These are phyloP conservation scores for Penicillium simplicissimum DNA, from an alignment of 495 filamentous ascomycete genomes.

Conservation along the genomic window DNA sequence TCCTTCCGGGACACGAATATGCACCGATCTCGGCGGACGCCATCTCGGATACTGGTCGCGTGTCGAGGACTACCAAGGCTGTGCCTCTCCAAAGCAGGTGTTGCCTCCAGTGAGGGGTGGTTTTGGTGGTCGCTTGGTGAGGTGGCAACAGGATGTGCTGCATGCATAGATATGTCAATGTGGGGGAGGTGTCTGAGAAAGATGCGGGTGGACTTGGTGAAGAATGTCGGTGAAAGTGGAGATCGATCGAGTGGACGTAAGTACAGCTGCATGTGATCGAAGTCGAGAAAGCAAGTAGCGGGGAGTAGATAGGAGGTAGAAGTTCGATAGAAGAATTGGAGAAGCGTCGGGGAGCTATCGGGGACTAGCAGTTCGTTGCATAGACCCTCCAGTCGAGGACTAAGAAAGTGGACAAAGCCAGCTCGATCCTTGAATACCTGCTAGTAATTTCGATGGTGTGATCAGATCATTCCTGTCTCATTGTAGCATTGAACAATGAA, in stretches of 20 bases:
- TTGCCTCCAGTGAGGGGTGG: constrained; percentile 12
- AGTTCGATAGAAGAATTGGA: background rate
- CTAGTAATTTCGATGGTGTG: too few relatives aligned
- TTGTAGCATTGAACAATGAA: too few relatives aligned
- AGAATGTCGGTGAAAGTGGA: background rate
- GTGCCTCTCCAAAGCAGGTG: constrained; percentile 25
- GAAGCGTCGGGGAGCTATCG: background rate
- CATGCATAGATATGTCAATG: constrained; percentile 1
- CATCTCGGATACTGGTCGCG: constrained; percentile 24
- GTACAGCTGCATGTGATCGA: background rate
- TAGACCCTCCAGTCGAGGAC: background rate
- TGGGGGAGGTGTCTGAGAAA: background rate
- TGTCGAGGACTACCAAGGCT: constrained; percentile 28
- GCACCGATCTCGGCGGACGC: constrained; percentile 16
- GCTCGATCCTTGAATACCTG: too few relatives aligned
- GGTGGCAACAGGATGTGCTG: constrained; percentile 17
- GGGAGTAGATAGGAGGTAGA: background rate
- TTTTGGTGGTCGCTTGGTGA: background rate
- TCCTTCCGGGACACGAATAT: constrained; percentile 16
- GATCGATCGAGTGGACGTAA: background rate
- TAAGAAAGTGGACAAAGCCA: background rate
- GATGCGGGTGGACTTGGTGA: background rate
- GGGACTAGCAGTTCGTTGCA: background rate
- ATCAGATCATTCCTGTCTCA: too few relatives aligned
- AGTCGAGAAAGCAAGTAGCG: background rate